These are phyloP conservation scores for Chenopodium formosanum DNA, from an alignment of 148 eudicot species.

Conservation along the genomic window DNA sequence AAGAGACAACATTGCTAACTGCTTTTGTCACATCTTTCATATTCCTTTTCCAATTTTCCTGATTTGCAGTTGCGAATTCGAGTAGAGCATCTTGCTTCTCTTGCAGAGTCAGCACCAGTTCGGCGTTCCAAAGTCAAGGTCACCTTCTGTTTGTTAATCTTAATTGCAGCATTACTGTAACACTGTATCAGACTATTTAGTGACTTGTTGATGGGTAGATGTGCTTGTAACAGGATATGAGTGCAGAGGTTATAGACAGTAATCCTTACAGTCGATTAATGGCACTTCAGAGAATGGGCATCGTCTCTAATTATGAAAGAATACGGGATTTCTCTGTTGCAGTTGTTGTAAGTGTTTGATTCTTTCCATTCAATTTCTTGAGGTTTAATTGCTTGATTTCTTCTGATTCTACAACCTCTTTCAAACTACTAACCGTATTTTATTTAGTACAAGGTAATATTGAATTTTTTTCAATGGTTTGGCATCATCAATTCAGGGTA, in stretches of 20 bases:
- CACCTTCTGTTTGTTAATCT: background rate
- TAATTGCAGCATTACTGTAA: constrained; percentile 1
- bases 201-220: constrained; percentile 18
- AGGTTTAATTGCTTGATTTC: background rate
- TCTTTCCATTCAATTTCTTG: constrained; percentile 13
- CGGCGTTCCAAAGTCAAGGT: constrained; percentile 89
- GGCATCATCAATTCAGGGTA: constrained; percentile 51
- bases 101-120: constrained; percentile 52
- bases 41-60: background rate
- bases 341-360: constrained; percentile 67
- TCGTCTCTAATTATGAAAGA: constrained; percentile 90
- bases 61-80: constrained; percentile 50
- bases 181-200: background rate
- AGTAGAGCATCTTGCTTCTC: constrained; percentile 52
- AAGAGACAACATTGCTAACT: background rate
- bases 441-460: background rate
- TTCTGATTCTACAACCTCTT: no score
- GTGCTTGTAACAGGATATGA: constrained; percentile 69
- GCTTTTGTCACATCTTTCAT: background rate
- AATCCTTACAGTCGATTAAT: constrained; percentile 96
- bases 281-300: constrained; percentile 99
- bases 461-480: background rate
- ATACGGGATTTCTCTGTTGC: constrained; percentile 95
- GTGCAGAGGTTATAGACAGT: constrained; percentile 95
- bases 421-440: background rate